Conservation (phyloP, 495 filamentous ascomycete genomes). For the Evernia prunastri region DNA sequence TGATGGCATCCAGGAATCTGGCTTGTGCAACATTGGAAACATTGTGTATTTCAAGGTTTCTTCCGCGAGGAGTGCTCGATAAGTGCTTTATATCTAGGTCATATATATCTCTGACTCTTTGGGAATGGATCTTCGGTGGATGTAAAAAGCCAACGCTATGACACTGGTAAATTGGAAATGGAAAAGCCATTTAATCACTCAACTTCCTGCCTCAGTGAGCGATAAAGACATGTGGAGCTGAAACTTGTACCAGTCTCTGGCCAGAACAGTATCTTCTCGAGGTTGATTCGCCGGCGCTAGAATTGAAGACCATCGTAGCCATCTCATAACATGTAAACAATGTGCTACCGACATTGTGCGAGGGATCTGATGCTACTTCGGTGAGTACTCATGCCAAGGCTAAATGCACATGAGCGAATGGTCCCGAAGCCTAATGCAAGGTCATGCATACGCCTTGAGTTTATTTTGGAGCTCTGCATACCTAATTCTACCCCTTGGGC, state of each 20-base stretch:
- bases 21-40: conserved; percentile 6
- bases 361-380: not conserved
- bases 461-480: no score
- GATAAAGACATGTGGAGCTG: not conserved
- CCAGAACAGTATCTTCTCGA: not conserved
- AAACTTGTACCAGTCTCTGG: not conserved
- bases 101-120: not conserved
- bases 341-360: not conserved
- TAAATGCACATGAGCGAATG: not conserved
- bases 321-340: not conserved
- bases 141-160: not conserved
- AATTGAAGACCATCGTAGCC: not conserved
- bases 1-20: not conserved
- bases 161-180: not conserved
- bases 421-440: not conserved
- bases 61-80: not conserved
- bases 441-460: not conserved
- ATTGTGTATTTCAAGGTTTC: not conserved
- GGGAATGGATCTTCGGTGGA: no score
- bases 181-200: not conserved
- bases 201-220: not conserved
- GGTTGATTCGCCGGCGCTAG: not conserved
- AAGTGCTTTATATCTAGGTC: not conserved
- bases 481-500: no score
- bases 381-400: not conserved